These are phyloP conservation scores for Teunomyces stri DNA, from an alignment of 805 yeast species.

Conservation along the genomic window DNA sequence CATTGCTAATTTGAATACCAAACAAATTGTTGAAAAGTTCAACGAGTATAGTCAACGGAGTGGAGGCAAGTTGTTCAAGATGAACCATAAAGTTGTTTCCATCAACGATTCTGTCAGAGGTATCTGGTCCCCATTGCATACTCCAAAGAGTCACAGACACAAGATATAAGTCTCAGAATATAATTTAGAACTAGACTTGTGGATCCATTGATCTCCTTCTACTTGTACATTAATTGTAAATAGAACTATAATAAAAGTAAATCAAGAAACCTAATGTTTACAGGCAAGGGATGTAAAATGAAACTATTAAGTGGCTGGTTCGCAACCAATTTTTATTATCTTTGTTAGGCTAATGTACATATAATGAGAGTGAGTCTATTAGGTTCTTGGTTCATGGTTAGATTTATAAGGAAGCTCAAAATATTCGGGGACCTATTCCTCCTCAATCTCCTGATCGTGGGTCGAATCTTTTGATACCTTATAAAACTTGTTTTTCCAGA, in stretches of 20 bases:
- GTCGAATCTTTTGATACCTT: slow-evolving; percentile 27
- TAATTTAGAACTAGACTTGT: neutral
- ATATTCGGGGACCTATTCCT: neutral
- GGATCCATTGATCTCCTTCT: neutral
- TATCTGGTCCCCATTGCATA: slow-evolving; percentile 95
- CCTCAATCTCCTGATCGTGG: slow-evolving; percentile 2
- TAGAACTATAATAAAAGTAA: neutral
- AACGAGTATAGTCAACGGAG: slow-evolving; percentile 62
- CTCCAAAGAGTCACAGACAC: slow-evolving; percentile 41
- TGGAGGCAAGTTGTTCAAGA: slow-evolving; percentile 65
- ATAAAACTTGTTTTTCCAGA: slow-evolving; percentile 63
- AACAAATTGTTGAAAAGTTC: slow-evolving; percentile 63
- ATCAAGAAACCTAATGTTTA: neutral
- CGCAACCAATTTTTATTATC: neutral
- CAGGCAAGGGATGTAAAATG: neutral
- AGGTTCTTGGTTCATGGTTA: neutral
- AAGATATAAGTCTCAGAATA: slow-evolving; percentile 23
- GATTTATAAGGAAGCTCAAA: neutral
- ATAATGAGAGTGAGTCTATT: neutral
- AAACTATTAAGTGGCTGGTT: neutral
- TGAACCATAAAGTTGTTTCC: slow-evolving; percentile 72
- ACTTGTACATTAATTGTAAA: slow-evolving; percentile 3
- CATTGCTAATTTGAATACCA: slow-evolving; percentile 66
- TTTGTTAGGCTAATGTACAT: neutral
- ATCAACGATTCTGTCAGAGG: slow-evolving; percentile 87